Base-by-base conservation (phyloP, 768 basidiomycete species). In the Lactarius hatsudake region DNA sequence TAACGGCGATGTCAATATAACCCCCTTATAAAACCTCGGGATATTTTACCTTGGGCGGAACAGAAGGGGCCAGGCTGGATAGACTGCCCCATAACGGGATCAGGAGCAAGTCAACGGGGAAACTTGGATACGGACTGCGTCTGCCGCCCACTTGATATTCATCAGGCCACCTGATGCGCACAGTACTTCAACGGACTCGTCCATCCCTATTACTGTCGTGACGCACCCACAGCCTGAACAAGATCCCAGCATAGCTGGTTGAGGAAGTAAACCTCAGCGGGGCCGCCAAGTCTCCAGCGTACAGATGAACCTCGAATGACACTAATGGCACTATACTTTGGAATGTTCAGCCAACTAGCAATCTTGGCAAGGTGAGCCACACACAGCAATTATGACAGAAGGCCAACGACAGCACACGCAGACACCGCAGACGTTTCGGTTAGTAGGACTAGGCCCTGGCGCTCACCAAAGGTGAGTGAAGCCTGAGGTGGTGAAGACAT, bases 81-180 rank as follows among this genome's bases (percentile, higher is more conserved):
- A 9, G 56, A 57, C 56, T 57, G 12, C 32, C 18, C 18, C 17
- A 18, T 20, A 8, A 36, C 30, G n/a, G 20, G 30, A 57, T 30
- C n/a, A 36, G 34, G 30, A 20, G 30, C 15, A 30, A 60, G 18
- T 20, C 23, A 32, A 34, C 8, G 30, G 59, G 23, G 30, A 13
- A 23, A 32, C 51, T 38, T 6, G 55, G 13, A 12, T 18, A 73
- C 77, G 53, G 55, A 79, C 78, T 28, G 72, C 74, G 30, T 73
- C 68, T 51, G 58, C 59, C 28, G 77, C 71, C 79, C 79, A 79
- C 64, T 67, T 72, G 20, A 78, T 74, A 63, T 78, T 70, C 65
- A 81, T 73, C 12, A 80, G 71, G 2, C 77, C 78, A 5, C 80
- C 79, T 79, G 30, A 36, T 26, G 6, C 12, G 13, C 23, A 26